Evolutionary conservation across 495 filamentous ascomycete species (phyloP).

Genomic region (Neurospora sp.): DNA sequence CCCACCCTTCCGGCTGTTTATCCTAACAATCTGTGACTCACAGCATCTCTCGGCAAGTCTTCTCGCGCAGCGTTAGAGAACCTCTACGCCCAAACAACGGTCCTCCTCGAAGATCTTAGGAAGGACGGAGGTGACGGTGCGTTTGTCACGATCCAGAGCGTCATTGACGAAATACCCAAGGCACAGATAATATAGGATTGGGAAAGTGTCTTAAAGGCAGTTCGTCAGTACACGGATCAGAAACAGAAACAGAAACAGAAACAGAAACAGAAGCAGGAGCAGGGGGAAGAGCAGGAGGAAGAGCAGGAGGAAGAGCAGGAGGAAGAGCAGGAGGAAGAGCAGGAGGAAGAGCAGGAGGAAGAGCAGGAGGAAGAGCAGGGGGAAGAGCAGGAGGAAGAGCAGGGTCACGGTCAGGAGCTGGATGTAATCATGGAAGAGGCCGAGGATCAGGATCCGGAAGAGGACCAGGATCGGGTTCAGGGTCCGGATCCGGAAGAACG

Average conservation of each 20-base stretch:
- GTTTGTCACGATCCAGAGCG: conserved; percentile 74
- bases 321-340: background rate
- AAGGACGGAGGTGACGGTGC: conserved; percentile 77
- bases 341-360: background rate
- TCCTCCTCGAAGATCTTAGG: conserved; percentile 71
- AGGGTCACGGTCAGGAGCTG: background rate
- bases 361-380: background rate
- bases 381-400: background rate
- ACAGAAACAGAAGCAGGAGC: background rate
- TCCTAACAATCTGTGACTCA: conserved; percentile 12
- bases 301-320: background rate
- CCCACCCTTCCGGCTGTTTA: background rate
- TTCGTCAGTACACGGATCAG: background rate
- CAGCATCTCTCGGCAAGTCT: conserved; percentile 85
- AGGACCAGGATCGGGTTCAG: background rate
- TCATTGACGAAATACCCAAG: conserved; percentile 39
- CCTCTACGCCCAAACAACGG: conserved; percentile 77
- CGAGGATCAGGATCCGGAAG: background rate
- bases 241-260: background rate
- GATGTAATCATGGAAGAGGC: background rate
- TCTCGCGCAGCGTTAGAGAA: conserved; percentile 79
- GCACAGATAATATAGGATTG: conserved; percentile 14
- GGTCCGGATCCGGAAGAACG: background rate
- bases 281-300: background rate
- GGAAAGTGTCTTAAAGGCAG: background rate